Evolutionary conservation across 306 rosid species (phyloP).

Genomic region (Castanea mollissima): DNA sequence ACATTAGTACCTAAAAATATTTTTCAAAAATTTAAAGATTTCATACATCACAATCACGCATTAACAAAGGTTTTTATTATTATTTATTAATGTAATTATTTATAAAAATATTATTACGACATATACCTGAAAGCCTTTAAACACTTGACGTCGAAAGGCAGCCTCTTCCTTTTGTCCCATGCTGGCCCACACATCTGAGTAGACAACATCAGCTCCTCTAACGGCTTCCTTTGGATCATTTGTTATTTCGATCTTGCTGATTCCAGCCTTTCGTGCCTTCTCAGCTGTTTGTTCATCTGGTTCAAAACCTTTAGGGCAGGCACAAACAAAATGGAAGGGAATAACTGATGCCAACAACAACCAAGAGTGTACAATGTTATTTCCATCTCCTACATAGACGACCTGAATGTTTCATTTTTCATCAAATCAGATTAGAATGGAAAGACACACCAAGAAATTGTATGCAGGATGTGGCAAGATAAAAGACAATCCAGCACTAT

Average conservation of each 20-base stretch:
- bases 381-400: slow-evolving; percentile 97
- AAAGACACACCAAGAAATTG: background rate
- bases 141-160: slow-evolving; percentile 65
- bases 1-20: background rate
- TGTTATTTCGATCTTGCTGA: slow-evolving; percentile 91
- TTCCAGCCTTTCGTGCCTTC: slow-evolving; percentile 76
- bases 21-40: background rate
- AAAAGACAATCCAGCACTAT: slow-evolving; percentile 17
- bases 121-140: slow-evolving; percentile 86
- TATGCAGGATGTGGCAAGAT: slow-evolving; percentile 10
- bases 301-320: slow-evolving; percentile 91
- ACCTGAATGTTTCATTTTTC: slow-evolving; percentile 48
- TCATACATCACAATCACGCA: background rate
- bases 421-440: background rate
- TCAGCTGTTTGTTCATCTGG: slow-evolving; percentile 79
- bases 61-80: background rate
- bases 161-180: slow-evolving; percentile 99
- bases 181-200: slow-evolving; percentile 98
- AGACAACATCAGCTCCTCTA: slow-evolving; percentile 84
- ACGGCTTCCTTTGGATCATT: slow-evolving; percentile 92
- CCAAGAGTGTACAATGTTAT: slow-evolving; percentile 98
- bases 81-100: too few species aligned
- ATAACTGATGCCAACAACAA: slow-evolving; percentile 81
- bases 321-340: slow-evolving; percentile 91
- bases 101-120: background rate